Percentiles rank a stretch among this genome's conserved stretches.
Evolutionary conservation across 805 yeast genomes (phyloP).

Genomic region (Metschnikowia borealis): DNA sequence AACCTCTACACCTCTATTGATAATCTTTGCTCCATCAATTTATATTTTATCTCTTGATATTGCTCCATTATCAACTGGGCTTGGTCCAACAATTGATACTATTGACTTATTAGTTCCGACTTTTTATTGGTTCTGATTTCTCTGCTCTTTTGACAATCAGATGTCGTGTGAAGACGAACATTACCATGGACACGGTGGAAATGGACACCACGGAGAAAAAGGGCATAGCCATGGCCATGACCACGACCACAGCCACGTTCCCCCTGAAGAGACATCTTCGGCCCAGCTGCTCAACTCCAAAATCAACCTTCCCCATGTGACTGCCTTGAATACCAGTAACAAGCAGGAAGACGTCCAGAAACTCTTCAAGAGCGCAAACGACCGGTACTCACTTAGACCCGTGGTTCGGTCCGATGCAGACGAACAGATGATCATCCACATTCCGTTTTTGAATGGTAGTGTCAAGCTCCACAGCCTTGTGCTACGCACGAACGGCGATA

Average conservation of each 20-base stretch:
- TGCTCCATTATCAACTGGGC: too few relatives aligned
- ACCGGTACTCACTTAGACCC: conserved; percentile 46
- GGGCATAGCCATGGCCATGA: conserved; percentile 1
- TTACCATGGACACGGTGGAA: conserved; percentile 7
- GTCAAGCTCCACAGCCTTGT: conserved; percentile 74
- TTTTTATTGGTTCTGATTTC: too few relatives aligned
- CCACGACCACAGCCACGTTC: conserved; percentile 37
- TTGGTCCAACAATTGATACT: too few relatives aligned
- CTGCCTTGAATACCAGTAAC: conserved; percentile 60
- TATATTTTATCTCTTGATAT: too few relatives aligned
- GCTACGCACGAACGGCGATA: conserved; percentile 59
- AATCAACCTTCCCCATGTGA: conserved; percentile 57
- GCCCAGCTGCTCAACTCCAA: conserved; percentile 63
- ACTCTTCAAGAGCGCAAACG: conserved; percentile 52
- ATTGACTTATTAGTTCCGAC: too few relatives aligned
- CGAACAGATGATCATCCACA: conserved; percentile 67
- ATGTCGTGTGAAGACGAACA: conserved; percentile 16
- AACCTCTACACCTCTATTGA: too few relatives aligned
- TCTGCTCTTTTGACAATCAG: too few relatives aligned
- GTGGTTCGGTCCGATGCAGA: conserved; percentile 70
- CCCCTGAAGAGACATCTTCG: conserved; percentile 67
- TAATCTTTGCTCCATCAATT: too few relatives aligned
- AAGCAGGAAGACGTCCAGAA: conserved; percentile 44
- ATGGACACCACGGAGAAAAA: background rate
- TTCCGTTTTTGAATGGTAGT: conserved; percentile 70